A percentile compares a stretch with the other conserved stretches of the same genome.
Evolutionary conservation across 139 green algal genomes (phyloP).

Genomic region (Coccomyxa sp.): DNA sequence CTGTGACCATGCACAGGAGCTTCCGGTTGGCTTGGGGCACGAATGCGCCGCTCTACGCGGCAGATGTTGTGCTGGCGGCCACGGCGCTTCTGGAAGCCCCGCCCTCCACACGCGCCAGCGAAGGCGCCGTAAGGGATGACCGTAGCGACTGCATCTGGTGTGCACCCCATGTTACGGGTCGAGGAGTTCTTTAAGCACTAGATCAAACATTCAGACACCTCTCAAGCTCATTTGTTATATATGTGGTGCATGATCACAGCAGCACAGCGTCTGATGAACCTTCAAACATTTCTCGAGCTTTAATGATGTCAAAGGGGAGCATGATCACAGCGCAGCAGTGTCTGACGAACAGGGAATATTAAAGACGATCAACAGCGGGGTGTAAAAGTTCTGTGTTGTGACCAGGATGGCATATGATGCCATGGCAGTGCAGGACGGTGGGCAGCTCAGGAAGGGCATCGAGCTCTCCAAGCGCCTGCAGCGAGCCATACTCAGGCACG

Average conservation of each 20-base stretch:
- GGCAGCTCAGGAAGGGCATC: conserved; percentile 38
- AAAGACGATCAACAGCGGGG: no score
- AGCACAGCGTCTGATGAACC: no score
- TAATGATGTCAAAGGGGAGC: no score
- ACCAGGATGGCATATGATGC: conserved; percentile 30
- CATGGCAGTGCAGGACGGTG: conserved; percentile 25
- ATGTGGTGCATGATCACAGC: no score
- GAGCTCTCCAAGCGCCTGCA: conserved; percentile 58
- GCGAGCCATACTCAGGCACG: conserved; percentile 43
- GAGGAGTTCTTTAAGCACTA: no score
- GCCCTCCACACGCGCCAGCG: conserved; percentile 2
- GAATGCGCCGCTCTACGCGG: conserved; percentile 26
- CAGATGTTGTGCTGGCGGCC: conserved; percentile 53
- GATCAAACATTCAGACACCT: no score
- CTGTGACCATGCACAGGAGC: conserved; percentile 10
- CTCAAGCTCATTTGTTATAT: no score
- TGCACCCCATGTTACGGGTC: not conserved
- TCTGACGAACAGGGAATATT: no score
- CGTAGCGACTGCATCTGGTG: conserved; percentile 35
- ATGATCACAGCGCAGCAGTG: no score
- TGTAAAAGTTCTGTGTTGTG: not conserved
- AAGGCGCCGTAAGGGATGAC: conserved; percentile 6
- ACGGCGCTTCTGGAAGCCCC: conserved; percentile 50
- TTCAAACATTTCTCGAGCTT: no score
- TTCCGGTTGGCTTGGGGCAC: conserved; percentile 43